Evolutionary conservation across 345 rosid species (phyloP).

Genomic region (Noccaea bulbosa): DNA sequence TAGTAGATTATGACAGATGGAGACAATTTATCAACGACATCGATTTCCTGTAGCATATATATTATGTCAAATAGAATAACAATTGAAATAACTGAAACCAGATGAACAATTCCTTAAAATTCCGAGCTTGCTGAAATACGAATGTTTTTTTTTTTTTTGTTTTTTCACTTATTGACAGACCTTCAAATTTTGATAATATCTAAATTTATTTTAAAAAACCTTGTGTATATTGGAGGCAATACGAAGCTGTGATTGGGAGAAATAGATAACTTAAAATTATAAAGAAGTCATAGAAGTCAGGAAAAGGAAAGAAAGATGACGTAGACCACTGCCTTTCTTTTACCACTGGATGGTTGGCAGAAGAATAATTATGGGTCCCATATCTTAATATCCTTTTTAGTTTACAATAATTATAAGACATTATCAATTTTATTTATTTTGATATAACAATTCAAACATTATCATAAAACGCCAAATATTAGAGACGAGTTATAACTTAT

Average conservation of each 20-base stretch:
- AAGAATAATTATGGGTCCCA: constrained; percentile 30
- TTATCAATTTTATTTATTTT: no score
- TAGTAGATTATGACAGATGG: neutral
- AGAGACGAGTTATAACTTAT: no score
- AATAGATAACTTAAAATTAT: neutral
- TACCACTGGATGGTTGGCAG: constrained; percentile 40
- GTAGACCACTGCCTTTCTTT: constrained; percentile 34
- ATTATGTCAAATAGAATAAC: neutral
- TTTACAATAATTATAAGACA: neutral
- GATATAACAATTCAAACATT: neutral
- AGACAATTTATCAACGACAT: constrained; percentile 14
- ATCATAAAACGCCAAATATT: constrained; percentile 26
- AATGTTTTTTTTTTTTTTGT: neutral
- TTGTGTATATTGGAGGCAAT: neutral
- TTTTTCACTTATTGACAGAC: neutral
- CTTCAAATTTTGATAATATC: neutral
- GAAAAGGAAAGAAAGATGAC: constrained; percentile 24
- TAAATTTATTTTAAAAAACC: neutral
- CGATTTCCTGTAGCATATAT: constrained; percentile 4
- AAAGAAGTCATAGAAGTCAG: constrained; percentile 13
- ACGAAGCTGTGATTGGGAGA: neutral
- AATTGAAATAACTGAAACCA: neutral
- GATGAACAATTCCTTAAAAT: neutral
- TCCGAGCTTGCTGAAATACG: neutral
- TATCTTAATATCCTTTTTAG: neutral